Evolutionary conservation across 306 rosid species (phyloP).

Genomic region (Cicer yamashitae): DNA sequence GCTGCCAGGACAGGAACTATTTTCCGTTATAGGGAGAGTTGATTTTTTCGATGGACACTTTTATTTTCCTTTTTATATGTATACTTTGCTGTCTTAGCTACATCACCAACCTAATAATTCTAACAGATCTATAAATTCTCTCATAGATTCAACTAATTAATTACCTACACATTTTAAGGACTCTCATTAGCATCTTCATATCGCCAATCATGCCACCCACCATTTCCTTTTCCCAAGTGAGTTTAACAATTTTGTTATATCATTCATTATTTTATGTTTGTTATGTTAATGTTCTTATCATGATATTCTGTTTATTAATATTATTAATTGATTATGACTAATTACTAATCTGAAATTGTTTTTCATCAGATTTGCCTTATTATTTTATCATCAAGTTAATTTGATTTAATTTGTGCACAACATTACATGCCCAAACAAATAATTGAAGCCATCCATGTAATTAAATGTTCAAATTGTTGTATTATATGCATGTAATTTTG

Average conservation of each 20-base stretch:
- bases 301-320: background rate
- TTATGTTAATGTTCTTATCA: background rate
- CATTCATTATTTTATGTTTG: background rate
- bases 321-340: background rate
- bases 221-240: conserved; percentile 34
- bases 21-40: conserved; percentile 14
- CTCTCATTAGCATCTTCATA: conserved; percentile 20
- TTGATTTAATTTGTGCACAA: background rate
- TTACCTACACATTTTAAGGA: conserved; percentile 30
- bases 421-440: background rate
- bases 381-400: background rate
- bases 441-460: background rate
- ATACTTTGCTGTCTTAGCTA: background rate
- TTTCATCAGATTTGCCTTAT: background rate
- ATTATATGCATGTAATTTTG: background rate
- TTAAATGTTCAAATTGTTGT: background rate
- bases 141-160: conserved; percentile 7
- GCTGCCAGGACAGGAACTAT: conserved; percentile 17
- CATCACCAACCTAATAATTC: conserved; percentile 28
- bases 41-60: conserved; percentile 23
- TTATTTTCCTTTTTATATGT: background rate
- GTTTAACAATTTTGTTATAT: conserved; percentile 22
- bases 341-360: conserved; percentile 9
- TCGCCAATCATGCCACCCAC: conserved; percentile 36
- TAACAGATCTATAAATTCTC: conserved; percentile 34